Evolutionary conservation across 495 filamentous ascomycete genomes (phyloP).

Genomic region (Penicillium egyptiacum): DNA sequence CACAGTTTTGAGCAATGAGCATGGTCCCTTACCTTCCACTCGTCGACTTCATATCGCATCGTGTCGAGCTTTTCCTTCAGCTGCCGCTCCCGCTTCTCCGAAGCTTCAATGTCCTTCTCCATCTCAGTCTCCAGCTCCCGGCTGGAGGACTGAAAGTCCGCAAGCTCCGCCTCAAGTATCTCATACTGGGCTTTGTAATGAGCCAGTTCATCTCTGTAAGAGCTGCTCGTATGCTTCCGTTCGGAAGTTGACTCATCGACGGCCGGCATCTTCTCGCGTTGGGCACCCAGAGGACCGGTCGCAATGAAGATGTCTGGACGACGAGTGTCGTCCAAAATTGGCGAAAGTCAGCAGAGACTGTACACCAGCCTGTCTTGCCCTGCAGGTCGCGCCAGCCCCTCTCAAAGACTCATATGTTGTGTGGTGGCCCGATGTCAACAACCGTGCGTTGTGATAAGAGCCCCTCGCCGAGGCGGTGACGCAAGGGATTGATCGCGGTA

Average conservation of each 20-base stretch:
- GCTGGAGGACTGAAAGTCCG: slow-evolving; percentile 92
- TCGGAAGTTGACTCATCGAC: slow-evolving; percentile 67
- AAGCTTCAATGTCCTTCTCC: slow-evolving; percentile 93
- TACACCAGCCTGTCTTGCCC: slow-evolving; percentile 12
- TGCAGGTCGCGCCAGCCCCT: slow-evolving; percentile 7
- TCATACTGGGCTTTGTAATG: slow-evolving; percentile 98
- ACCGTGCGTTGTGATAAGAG: slow-evolving; percentile 39
- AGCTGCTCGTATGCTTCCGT: slow-evolving; percentile 56
- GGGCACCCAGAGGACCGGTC: slow-evolving; percentile 33
- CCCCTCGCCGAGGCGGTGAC: slow-evolving; percentile 46
- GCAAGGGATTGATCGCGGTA: slow-evolving; percentile 32
- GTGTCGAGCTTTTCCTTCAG: slow-evolving; percentile 83
- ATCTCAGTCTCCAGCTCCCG: slow-evolving; percentile 92
- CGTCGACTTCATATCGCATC: slow-evolving; percentile 84
- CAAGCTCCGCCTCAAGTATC: slow-evolving; percentile 83
- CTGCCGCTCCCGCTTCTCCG: slow-evolving; percentile 85
- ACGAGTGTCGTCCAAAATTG: slow-evolving; percentile 24
- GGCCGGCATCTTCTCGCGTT: slow-evolving; percentile 47
- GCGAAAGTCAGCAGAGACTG: slow-evolving; percentile 4
- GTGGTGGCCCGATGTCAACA: slow-evolving; percentile 22
- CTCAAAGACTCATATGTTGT: slow-evolving; percentile 22
- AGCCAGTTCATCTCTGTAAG: slow-evolving; percentile 69
- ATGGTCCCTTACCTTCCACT: slow-evolving; percentile 81
- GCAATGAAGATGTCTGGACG: slow-evolving; percentile 20
- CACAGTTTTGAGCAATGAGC: not conserved